phyloP scores from a whole-genome alignment of 2,329 filamentous ascomycete genomes.

The Zymoseptoria passerinii region DNA sequence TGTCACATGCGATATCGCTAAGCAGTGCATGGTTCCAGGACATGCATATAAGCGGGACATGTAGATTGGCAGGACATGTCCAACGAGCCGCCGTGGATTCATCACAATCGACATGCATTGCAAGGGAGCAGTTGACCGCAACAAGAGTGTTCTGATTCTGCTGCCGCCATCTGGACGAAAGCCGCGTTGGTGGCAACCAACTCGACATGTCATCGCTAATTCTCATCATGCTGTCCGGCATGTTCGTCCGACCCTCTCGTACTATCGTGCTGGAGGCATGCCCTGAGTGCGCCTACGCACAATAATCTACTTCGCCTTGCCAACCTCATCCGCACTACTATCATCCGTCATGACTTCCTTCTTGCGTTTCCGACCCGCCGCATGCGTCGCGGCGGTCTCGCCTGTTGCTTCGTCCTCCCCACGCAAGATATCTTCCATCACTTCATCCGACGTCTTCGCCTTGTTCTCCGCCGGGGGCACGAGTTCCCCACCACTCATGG shows the following conservation, averaged over 20 bases:
- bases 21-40: too few species aligned
- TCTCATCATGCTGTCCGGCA: neutral
- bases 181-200: neutral
- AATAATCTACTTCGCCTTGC: constrained; percentile 1
- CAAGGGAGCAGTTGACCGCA: too few species aligned
- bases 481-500: constrained; percentile 42
- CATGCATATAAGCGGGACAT: too few species aligned
- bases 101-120: too few species aligned
- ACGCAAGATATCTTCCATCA: neutral
- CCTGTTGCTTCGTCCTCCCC: constrained; percentile 1
- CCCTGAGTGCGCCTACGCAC: neutral
- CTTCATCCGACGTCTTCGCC: neutral
- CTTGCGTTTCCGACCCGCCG: constrained; percentile 8
- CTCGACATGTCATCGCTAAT: neutral
- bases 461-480: constrained; percentile 7
- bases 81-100: too few species aligned
- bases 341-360: constrained; percentile 7
- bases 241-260: neutral
- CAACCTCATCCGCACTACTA: constrained; percentile 5
- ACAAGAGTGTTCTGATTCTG: neutral
- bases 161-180: neutral
- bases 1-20: too few species aligned
- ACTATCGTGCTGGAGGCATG: neutral
- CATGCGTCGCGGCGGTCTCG: constrained; percentile 1
- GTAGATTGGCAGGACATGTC: too few species aligned